Conservation (phyloP, 129 eudicot species). For the Flaveria ramosissima region DNA sequence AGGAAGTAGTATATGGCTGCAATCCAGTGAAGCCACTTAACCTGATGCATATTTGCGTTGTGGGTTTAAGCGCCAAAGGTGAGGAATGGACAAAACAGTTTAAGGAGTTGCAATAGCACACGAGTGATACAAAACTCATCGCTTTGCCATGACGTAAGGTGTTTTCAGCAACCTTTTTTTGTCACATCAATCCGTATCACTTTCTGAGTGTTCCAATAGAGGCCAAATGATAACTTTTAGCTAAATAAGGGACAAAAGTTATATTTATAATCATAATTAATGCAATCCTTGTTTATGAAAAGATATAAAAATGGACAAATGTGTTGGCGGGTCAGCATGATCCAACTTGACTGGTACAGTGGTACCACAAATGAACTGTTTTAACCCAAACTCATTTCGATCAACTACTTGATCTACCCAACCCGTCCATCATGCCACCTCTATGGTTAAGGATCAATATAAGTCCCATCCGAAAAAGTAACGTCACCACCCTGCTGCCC, state of each 20-base stretch:
- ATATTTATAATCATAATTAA: background rate
- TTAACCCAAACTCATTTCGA: background rate
- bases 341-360: background rate
- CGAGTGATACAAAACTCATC: no score
- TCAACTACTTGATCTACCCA: background rate
- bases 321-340: background rate
- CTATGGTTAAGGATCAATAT: constrained; percentile 1
- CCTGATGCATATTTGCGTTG: no score
- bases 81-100: no score
- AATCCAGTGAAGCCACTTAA: no score
- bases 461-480: background rate
- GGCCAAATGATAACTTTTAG: background rate
- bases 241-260: background rate
- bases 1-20: no score
- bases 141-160: no score
- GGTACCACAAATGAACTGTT: background rate
- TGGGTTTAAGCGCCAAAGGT: no score
- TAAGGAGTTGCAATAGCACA: no score
- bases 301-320: background rate
- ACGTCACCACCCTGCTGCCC: background rate
- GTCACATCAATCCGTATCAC: background rate
- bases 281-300: background rate
- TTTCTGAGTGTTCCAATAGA: background rate
- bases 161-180: no score
- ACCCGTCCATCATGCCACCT: background rate